phyloP scores from a whole-genome alignment of 257 asterid species.

The Primulina huaijiensis region DNA sequence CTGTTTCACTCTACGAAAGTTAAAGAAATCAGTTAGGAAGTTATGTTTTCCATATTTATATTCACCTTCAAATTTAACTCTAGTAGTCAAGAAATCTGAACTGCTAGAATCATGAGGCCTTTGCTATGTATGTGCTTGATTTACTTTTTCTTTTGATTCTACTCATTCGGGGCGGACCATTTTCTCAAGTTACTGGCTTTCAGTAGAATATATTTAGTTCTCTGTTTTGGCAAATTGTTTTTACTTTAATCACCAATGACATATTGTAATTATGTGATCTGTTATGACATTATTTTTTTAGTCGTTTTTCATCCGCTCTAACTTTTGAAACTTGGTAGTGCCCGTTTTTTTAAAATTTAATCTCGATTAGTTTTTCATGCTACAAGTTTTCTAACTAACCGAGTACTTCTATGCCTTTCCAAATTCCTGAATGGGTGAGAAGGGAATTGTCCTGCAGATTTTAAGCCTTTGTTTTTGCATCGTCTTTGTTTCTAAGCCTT shows the following conservation, averaged over 20 bases:
- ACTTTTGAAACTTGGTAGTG: constrained; percentile 47
- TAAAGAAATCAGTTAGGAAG: not conserved
- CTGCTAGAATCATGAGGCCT: not conserved
- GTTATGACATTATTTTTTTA: too few relatives aligned
- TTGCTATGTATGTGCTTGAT: not conserved
- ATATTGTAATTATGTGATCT: not conserved
- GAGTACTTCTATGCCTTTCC: not conserved
- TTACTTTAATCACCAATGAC: not conserved
- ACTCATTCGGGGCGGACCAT: not conserved
- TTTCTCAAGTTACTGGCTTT: too few relatives aligned
- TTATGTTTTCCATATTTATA: not conserved
- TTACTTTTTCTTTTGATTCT: not conserved
- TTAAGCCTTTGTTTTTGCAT: constrained; percentile 13
- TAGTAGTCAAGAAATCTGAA: not conserved
- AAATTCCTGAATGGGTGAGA: constrained; percentile 11
- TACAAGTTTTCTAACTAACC: not conserved
- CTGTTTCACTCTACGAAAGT: not conserved
- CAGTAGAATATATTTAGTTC: too few relatives aligned
- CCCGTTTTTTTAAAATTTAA: constrained; percentile 9
- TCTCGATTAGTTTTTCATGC: not conserved
- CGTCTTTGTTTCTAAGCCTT: constrained; percentile 10
- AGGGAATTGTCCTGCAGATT: constrained; percentile 16
- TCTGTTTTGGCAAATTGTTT: not conserved
- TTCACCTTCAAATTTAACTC: not conserved
- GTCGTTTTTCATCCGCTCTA: not conserved